Evolutionary conservation across 495 filamentous ascomycete species (phyloP), one percentile per base, ranked within the genome.

Genomic region (Elasticomyces elasticus): DNA sequence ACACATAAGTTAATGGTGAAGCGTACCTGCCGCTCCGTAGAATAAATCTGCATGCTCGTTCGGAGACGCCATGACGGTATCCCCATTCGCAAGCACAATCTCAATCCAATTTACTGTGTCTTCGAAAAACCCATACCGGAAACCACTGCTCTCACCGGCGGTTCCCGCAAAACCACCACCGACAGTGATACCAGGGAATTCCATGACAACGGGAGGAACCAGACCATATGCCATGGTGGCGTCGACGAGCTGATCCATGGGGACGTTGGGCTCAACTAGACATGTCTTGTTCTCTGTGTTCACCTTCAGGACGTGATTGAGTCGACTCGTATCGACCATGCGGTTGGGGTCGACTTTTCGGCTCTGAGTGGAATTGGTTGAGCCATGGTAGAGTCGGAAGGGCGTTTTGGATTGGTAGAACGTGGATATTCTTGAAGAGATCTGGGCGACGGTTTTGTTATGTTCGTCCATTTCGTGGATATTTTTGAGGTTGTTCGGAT

Each of bases 81-180:
- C 67, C 31, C 80, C 80, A 44, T 75, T 68, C 4, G 74, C 75
- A 2, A 82, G 68, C 5, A 84, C 74, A 64, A 82, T 77, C 71
- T 83, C 80, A n/a, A 81, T 73, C 43, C 62, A 67, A 24, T 69
- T 64, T 13, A 84, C 70, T 7, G 69, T 79, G 27, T 71, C 57
- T 38, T 83, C 74, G 51, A 83, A 84, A 59, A 78, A 79, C 1
- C 80, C 80, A 51, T 80, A 73, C 30, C 69, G 68, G 61, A 82
- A 83, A 5, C 72, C 75, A 44, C 69, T 74, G 62, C 74, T 77
- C 68, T 84, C 80, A 2, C 80, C 80, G 15, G 75, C 73, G 0
- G 80, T 81, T 7, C 80, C 81, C 5, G 78, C 72, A 67, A 72
- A 84, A 0, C 79, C 80, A 2, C 80, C 80, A 4, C 80, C 80